A percentile compares a stretch with the other conserved stretches of the same genome.
Evolutionary conservation across 129 eudicot species (phyloP).

Genomic region (Tagetes erecta): DNA sequence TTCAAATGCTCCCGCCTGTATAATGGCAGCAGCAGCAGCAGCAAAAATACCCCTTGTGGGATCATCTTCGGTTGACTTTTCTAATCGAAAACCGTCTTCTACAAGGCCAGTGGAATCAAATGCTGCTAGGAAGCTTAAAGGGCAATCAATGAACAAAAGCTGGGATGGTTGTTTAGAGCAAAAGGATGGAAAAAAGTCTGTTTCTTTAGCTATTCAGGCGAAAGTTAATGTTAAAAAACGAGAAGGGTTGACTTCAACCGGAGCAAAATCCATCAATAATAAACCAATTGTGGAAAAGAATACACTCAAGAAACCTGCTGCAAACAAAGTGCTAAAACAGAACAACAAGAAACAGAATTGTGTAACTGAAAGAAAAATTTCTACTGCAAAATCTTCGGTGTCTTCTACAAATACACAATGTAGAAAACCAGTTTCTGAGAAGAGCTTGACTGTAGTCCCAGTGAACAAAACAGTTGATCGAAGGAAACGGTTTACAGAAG

Average conservation of each 20-base stretch:
- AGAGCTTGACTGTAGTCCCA: conserved; percentile 34
- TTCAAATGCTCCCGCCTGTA: conserved; percentile 51
- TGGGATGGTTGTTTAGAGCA: conserved; percentile 62
- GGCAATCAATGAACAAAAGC: conserved; percentile 68
- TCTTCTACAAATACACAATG: conserved; percentile 9
- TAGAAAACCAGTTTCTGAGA: conserved; percentile 35
- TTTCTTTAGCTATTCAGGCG: conserved; percentile 87
- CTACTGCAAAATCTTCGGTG: conserved; percentile 42
- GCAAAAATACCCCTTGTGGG: conserved; percentile 47
- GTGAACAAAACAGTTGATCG: conserved; percentile 27
- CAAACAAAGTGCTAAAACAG: conserved; percentile 58
- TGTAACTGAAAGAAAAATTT: conserved; percentile 39
- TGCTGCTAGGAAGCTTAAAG: conserved; percentile 63
- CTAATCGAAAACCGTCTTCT: conserved; percentile 42
- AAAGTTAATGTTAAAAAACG: conserved; percentile 89
- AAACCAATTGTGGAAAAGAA: conserved; percentile 42
- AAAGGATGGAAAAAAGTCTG: conserved; percentile 57
- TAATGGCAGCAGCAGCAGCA: conserved; percentile 76
- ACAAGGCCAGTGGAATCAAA: conserved; percentile 49
- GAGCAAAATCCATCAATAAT: conserved; percentile 29
- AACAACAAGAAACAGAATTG: conserved; percentile 89
- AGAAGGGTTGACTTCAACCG: conserved; percentile 43
- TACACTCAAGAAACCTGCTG: conserved; percentile 45
- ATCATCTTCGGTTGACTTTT: conserved; percentile 60
- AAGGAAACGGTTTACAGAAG: conserved; percentile 53